These are phyloP conservation scores for Globisporangium uncinulatum DNA, from an alignment of 352 stramenopile species.

Conservation along the genomic window DNA sequence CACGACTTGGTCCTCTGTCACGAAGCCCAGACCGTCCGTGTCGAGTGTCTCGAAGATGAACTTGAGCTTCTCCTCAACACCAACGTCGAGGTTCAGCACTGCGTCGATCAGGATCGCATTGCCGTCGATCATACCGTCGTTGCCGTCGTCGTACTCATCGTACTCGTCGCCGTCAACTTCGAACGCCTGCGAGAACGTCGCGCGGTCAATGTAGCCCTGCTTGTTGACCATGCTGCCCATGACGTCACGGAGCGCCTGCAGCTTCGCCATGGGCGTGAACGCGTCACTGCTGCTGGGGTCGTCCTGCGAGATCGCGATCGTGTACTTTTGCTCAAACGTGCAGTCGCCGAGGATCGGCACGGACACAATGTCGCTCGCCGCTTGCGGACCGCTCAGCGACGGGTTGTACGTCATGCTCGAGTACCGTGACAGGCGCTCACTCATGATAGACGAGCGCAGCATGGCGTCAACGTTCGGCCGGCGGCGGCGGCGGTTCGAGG, in stretches of 20 bases:
- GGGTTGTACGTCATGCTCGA: constrained; percentile 49
- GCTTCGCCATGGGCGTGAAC: constrained; percentile 48
- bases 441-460: constrained; percentile 58
- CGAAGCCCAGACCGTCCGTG: constrained; percentile 34
- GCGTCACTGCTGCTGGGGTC: constrained; percentile 12
- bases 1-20: constrained; percentile 60
- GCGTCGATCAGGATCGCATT: constrained; percentile 78
- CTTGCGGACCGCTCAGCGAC: constrained; percentile 24
- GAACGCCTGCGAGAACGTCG: constrained; percentile 73
- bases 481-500: constrained; percentile 36
- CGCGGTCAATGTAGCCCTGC: constrained; percentile 58
- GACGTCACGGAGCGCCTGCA: constrained; percentile 68
- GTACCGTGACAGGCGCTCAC: constrained; percentile 40
- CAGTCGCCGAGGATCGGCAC: constrained; percentile 69
- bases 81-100: constrained; percentile 73
- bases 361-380: constrained; percentile 40
- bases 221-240: constrained; percentile 64
- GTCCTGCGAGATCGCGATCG: constrained; percentile 57
- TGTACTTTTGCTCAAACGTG: constrained; percentile 62
- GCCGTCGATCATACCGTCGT: constrained; percentile 53
- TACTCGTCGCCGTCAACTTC: constrained; percentile 53
- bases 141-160: constrained; percentile 38
- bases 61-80: constrained; percentile 64
- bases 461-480: constrained; percentile 63
- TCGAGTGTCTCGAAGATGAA: constrained; percentile 87